phyloP scores from a whole-genome alignment of 2,329 filamentous ascomycete species.

The Colletotrichum simmondsii region DNA sequence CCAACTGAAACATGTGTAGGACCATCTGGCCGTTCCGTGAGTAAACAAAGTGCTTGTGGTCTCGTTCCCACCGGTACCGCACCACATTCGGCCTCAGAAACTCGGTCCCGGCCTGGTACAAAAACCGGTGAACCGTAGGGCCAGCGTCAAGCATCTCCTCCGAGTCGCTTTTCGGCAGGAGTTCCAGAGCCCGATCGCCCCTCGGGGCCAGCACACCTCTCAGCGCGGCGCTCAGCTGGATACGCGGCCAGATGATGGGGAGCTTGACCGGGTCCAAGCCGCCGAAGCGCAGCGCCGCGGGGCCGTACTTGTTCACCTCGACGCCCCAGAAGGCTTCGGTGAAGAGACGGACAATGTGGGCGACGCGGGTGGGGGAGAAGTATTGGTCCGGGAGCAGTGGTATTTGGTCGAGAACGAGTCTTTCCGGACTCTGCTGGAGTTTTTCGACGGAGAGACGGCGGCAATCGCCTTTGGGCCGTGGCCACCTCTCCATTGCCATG shows the following conservation, averaged over 20 bases:
- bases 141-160: not conserved
- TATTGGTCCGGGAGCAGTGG: not conserved
- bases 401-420: not conserved
- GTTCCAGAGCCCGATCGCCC: not conserved
- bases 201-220: not conserved
- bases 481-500: constrained; percentile 4
- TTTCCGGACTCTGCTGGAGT: not conserved
- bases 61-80: not conserved
- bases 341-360: constrained; percentile 35
- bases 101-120: not conserved
- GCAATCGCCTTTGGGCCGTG: not conserved
- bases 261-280: not conserved
- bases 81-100: not conserved
- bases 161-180: not conserved
- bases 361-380: not conserved
- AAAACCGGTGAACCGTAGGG: not conserved
- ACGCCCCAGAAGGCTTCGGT: constrained; percentile 41
- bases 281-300: constrained; percentile 33
- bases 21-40: no score
- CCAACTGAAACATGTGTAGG: not conserved
- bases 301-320: constrained; percentile 39
- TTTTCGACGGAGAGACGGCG: not conserved
- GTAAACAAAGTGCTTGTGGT: not conserved
- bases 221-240: not conserved
- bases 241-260: not conserved